Evolutionary conservation across 2,329 filamentous ascomycete species (phyloP), one percentile per base, ranked within the genome.

Genomic region (Stromatinia cepivora): DNA sequence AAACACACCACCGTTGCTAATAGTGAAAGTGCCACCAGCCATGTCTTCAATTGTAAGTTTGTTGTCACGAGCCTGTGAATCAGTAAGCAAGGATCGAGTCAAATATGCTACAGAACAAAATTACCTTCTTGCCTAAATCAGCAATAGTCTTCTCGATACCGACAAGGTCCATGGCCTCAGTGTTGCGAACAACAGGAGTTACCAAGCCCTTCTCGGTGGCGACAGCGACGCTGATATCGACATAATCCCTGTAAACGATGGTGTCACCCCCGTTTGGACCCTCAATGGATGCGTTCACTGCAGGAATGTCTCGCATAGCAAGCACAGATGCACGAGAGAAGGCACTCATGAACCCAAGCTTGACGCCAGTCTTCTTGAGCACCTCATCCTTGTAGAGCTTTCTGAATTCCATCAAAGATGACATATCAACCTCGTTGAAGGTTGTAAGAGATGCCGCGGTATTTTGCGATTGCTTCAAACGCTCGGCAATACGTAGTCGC

Each of bases 401-500:
- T 76, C 95, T 91, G 84, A 99, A 94, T 72, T 97, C 93, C 91
- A 98, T 97, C 63, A 99, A 85, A 31, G 91, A 92, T 45, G 94
- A 97, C 95, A 99, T 99, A 81, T 99, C 95, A 71, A 99, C 95
- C 82, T 98, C 94, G 81, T 99, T 97, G 87, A 99, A 99, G 36
- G 95, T 99, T 61, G 95, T 98, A 66, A 99, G 86, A 5, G 95
- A 97, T 57, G 95, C 95, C 64, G 95, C 94, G 1, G 95, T 98
- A 84, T 99, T 99, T 80, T 99, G 95, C 28, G 95, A 98, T 81
- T 99, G 95, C 88, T 99, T 99, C 74, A 99, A 87, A 76, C 95
- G 93, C 84, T 99, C 95, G 64, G 95, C 93, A 76, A 98, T 99
- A 72, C 95, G 90, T 71, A 98, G 88, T 74, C 95, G 93, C 95